Evolutionary conservation across 1,284 basidiomycete species (phyloP), one percentile per base, ranked within the genome.

Genomic region (Jaminaea rosea): DNA sequence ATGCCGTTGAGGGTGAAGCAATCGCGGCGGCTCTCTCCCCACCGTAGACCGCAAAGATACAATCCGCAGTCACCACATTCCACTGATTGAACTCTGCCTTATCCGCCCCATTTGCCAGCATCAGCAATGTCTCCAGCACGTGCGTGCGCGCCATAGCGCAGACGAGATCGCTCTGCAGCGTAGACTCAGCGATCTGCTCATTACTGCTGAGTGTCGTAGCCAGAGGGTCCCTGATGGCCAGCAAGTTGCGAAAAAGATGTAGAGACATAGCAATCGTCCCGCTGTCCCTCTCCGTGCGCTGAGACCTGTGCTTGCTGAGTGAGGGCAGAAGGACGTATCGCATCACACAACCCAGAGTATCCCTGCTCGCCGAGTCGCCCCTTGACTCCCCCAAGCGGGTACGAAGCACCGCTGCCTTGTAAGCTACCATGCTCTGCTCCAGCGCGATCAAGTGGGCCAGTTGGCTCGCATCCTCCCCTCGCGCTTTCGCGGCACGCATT

Each of bases 231-330:
- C 56, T 55, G 31, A 74, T 69, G 45, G 68, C 62, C n/a, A 71
- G 57, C 31, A 74, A 51, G 47, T 74, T 74, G 44, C 72, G 68
- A 49, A 73, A 67, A 45, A 74, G 50, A 52, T 74, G 72, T 32
- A 74, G 53, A 39, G 63, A 66, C 69, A 74, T 69, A 48, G 64
- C 56, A 28, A 72, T 61, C 28, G 69, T 62, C 26, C 67, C 69
- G 1, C 55, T 55, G 47, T 70, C 69, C 24, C 68, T 58, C 34
- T 67, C 71, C 0, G 47, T 67, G 10, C 70, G 59, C 7, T 63
- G 51, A 11, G 52, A 50, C n/a, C 64, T 54, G n/a, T 67, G 66
- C 39, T 65, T 65, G 27, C 58, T 58, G 3, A 72, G 55, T 3
- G 69, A 60, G 3, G 72, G 69, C 0, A 72, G 59, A 23, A 72